Base-by-base conservation (phyloP, 306 rosid species). In the Clitoria ternatea region DNA sequence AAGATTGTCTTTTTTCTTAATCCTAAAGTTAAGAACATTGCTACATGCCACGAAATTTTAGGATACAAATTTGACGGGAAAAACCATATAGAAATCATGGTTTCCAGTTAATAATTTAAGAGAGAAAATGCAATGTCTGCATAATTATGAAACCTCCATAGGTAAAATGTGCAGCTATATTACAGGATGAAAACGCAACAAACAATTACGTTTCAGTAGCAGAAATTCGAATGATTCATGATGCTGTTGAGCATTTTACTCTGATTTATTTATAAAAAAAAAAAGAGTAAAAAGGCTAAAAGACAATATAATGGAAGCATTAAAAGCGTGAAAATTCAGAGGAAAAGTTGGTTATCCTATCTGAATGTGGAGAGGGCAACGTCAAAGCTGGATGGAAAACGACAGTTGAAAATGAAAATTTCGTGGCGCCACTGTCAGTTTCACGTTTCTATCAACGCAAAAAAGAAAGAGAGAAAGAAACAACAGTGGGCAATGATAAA, bases 1-100 rank as follows among this genome's bases (percentile, higher is more conserved):
- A 69, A 71, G 84, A 74, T 62, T 69, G 77, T 73, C 69, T 30
- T 69, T 35, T 61, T 26, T 19, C 56, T 61, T 80, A 53, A 75
- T 69, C 50, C 59, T 9, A 10, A 69, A 62, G 69, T 43, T 69
- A 74, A 53, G n/a, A n/a, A n/a, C n/a, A n/a, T n/a, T n/a, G n/a
- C n/a, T n/a, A n/a, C n/a, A n/a, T n/a, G n/a, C n/a, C n/a, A n/a
- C n/a, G n/a, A n/a, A n/a, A n/a, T n/a, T n/a, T n/a, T n/a, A n/a
- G n/a, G n/a, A n/a, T n/a, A n/a, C n/a, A n/a, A n/a, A n/a, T n/a
- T n/a, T n/a, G n/a, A n/a, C n/a, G n/a, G n/a, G n/a, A n/a, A n/a
- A n/a, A n/a, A n/a, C n/a, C n/a, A n/a, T n/a, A n/a, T n/a, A n/a
- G n/a, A n/a, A n/a, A n/a, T n/a, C n/a, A n/a, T n/a, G n/a, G n/a